Percentiles rank a stretch among this genome's conserved stretches.
These are phyloP conservation scores for Geotrichum bryndzae DNA, from an alignment of 1,139 yeast genomes.

Conservation along the genomic window DNA sequence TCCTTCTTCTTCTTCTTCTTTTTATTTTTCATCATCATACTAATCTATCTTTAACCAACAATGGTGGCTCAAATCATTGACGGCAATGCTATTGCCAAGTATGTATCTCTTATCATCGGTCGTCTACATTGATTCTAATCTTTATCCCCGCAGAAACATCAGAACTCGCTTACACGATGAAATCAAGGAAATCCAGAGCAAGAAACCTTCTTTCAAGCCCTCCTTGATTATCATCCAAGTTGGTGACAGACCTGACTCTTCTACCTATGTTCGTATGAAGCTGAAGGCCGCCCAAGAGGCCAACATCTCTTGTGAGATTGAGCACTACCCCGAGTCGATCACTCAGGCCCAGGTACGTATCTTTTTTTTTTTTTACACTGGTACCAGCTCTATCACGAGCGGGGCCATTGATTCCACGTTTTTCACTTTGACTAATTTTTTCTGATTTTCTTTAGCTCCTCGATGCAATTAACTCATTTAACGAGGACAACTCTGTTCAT, in stretches of 20 bases:
- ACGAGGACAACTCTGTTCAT: slow-evolving; percentile 64
- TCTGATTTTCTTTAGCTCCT: slow-evolving; percentile 42
- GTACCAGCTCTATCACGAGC: not conserved
- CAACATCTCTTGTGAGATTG: slow-evolving; percentile 62
- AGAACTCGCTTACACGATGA: slow-evolving; percentile 40
- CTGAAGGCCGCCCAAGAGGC: slow-evolving; percentile 84
- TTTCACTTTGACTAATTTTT: not conserved
- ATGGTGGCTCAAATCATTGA: slow-evolving; percentile 44
- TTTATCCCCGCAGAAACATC: slow-evolving; percentile 47
- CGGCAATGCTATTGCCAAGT: slow-evolving; percentile 61
- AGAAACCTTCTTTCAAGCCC: slow-evolving; percentile 64
- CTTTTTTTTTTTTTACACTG: not conserved
- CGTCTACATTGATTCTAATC: slow-evolving; percentile 22
- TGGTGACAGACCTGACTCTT: slow-evolving; percentile 83
- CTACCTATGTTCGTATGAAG: slow-evolving; percentile 94
- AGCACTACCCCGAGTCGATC: slow-evolving; percentile 56
- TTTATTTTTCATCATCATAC: slow-evolving; percentile 3
- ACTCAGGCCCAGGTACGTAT: slow-evolving; percentile 32
- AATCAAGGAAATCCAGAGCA: slow-evolving; percentile 49
- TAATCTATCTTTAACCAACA: slow-evolving; percentile 33
- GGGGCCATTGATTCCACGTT: not conserved
- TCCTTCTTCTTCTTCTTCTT: not conserved
- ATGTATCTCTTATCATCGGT: slow-evolving; percentile 16
- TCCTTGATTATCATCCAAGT: slow-evolving; percentile 81
- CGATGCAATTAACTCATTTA: slow-evolving; percentile 53